phyloP scores from a whole-genome alignment of 129 eudicot genomes.

The Logfia minima region DNA sequence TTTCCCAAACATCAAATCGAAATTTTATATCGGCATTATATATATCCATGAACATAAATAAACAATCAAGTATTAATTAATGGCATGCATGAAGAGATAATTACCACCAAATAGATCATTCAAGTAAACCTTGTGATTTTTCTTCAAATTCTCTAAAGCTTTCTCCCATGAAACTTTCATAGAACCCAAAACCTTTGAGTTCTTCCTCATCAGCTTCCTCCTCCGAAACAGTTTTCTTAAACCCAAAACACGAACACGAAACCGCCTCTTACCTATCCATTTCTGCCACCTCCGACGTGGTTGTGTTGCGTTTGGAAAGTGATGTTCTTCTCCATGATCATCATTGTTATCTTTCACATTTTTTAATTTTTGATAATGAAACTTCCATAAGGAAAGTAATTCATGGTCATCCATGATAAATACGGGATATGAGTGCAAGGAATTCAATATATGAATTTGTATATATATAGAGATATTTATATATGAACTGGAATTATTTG shows the following conservation, averaged over 20 bases:
- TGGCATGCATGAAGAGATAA: constrained; percentile 18
- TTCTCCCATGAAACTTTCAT: constrained; percentile 26
- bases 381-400: constrained; percentile 20
- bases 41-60: too few relatives aligned
- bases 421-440: not conserved
- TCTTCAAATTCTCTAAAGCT: constrained; percentile 21
- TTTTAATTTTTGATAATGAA: constrained; percentile 21
- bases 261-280: constrained; percentile 22
- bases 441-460: not conserved
- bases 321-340: not conserved
- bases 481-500: not conserved
- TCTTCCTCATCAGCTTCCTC: constrained; percentile 12
- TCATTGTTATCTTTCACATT: constrained; percentile 5
- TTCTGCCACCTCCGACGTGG: constrained; percentile 14
- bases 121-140: constrained; percentile 25
- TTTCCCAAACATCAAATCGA: too few relatives aligned
- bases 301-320: constrained; percentile 1
- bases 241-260: constrained; percentile 20
- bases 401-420: constrained; percentile 25
- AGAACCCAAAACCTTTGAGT: constrained; percentile 1
- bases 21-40: too few relatives aligned
- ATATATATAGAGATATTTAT: not conserved
- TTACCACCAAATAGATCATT: constrained; percentile 29
- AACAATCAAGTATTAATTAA: not conserved
- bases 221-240: constrained; percentile 18